These are phyloP conservation scores for Zanthoxylum bungeanum DNA, from an alignment of 345 rosid species.

Conservation along the genomic window DNA sequence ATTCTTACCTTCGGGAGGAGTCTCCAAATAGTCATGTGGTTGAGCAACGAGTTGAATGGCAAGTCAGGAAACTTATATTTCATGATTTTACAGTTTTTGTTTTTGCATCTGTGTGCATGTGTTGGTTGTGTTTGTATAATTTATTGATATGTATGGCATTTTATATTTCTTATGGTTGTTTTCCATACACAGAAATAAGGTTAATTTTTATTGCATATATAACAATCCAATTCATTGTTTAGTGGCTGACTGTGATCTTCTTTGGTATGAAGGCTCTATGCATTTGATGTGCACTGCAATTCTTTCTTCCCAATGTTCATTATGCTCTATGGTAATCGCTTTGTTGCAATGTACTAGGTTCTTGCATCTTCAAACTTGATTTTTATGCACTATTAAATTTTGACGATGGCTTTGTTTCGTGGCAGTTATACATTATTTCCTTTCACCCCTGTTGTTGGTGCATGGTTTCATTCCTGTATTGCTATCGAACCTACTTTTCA, in stretches of 20 bases:
- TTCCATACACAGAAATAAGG: not conserved
- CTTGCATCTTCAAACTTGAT: constrained; percentile 2
- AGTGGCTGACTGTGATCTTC: constrained; percentile 21
- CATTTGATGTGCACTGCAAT: constrained; percentile 99
- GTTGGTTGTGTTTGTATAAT: not conserved
- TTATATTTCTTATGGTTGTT: not conserved
- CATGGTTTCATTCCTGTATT: constrained; percentile 87
- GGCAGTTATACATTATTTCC: constrained; percentile 87
- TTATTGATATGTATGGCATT: not conserved
- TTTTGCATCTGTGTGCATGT: not conserved
- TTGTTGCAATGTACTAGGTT: not conserved
- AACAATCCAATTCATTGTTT: constrained; percentile 6
- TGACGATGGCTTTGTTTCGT: constrained; percentile 20
- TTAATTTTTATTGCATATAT: not conserved
- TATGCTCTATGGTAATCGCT: constrained; percentile 74
- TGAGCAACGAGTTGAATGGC: constrained; percentile 99
- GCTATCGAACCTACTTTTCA: constrained; percentile 87
- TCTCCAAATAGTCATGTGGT: constrained; percentile 96
- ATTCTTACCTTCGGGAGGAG: constrained; percentile 95
- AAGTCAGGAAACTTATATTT: constrained; percentile 36
- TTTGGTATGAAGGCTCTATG: constrained; percentile 70
- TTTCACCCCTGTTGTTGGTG: constrained; percentile 81
- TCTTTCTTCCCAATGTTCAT: constrained; percentile 98
- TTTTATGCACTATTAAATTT: not conserved
- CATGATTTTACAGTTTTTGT: constrained; percentile 5